phyloP scores from a whole-genome alignment of 495 filamentous ascomycete genomes.

The Gamarada debralockiae region DNA sequence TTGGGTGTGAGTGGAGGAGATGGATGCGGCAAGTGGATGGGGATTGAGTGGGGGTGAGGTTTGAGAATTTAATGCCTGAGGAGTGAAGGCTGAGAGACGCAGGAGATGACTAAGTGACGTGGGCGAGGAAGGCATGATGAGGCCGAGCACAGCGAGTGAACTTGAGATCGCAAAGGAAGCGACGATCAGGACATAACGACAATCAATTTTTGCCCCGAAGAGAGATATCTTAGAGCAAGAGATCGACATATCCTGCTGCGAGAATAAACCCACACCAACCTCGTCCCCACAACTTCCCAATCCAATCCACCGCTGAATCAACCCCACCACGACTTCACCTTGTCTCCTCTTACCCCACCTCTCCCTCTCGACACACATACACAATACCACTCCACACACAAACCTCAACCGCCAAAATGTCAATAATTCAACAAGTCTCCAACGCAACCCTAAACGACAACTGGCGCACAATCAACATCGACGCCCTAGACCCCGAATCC shows the following conservation, averaged over 20 bases:
- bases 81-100: not conserved
- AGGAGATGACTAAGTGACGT: not conserved
- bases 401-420: slow-evolving; percentile 41
- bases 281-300: not conserved
- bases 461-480: slow-evolving; percentile 94
- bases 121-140: not conserved
- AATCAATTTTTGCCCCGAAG: too few relatives aligned
- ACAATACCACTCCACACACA: slow-evolving; percentile 1
- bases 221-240: too few relatives aligned
- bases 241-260: too few relatives aligned
- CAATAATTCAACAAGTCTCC: slow-evolving; percentile 53
- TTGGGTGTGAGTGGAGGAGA: not conserved
- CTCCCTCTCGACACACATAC: not conserved
- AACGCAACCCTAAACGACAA: slow-evolving; percentile 46
- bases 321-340: too few relatives aligned
- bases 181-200: too few relatives aligned
- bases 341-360: not conserved
- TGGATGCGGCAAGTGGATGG: not conserved
- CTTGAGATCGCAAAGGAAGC: not conserved
- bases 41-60: not conserved
- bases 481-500: slow-evolving; percentile 83
- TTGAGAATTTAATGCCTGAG: not conserved
- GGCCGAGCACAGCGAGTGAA: not conserved
- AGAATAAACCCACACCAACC: not conserved
- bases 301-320: too few relatives aligned